phyloP scores from a whole-genome alignment of 179 eudicot species.

The Spinacia oleracea region DNA sequence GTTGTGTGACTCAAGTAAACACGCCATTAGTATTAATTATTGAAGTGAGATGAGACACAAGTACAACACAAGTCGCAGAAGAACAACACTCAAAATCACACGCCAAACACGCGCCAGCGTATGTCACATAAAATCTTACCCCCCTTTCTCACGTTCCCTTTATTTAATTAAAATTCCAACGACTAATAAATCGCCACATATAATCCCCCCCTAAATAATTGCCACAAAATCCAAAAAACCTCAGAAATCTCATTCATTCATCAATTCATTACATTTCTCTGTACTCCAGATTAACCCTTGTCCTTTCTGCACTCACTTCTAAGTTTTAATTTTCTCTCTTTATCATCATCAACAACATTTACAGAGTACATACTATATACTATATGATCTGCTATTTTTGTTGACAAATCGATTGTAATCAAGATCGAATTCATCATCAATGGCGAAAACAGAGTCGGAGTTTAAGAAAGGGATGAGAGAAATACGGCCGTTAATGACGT shows the following conservation, averaged over 20 bases:
- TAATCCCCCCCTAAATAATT: neutral
- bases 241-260: neutral
- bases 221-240: neutral
- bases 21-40: too few species aligned
- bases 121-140: neutral
- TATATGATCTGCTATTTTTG: too few species aligned
- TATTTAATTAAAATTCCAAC: neutral
- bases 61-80: conserved; percentile 17
- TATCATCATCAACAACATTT: too few species aligned
- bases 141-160: neutral
- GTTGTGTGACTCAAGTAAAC: too few species aligned
- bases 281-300: neutral
- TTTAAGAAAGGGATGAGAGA: conserved; percentile 36
- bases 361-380: too few species aligned
- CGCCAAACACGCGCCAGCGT: conserved; percentile 22
- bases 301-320: neutral
- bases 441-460: conserved; percentile 20
- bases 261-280: too few species aligned
- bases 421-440: too few species aligned
- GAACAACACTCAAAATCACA: neutral
- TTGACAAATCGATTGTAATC: too few species aligned
- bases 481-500: conserved; percentile 52
- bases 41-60: too few species aligned
- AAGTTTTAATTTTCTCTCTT: too few species aligned
- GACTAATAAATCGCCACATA: neutral